A percentile compares a stretch with the other conserved stretches of the same genome.
Evolutionary conservation across 371 early-diverging fungal species (phyloP).

Genomic region (Lichtheimia hyalospora): DNA sequence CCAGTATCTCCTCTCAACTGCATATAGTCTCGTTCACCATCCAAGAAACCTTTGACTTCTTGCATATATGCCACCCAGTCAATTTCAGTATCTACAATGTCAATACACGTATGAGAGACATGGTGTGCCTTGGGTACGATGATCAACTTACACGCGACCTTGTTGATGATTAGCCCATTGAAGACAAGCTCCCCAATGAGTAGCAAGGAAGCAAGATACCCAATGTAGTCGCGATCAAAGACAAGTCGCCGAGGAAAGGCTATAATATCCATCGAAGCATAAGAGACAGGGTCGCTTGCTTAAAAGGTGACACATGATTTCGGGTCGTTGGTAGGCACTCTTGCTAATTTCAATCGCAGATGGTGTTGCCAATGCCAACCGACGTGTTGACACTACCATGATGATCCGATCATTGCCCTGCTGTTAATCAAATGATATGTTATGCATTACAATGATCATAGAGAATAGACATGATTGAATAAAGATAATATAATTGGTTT

Average conservation of each 20-base stretch:
- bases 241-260: constrained; percentile 13
- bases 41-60: constrained; percentile 74
- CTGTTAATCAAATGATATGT: too few relatives aligned
- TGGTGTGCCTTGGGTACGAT: neutral
- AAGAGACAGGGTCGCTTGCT: too few relatives aligned
- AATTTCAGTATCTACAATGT: constrained; percentile 82
- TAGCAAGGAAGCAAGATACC: constrained; percentile 61
- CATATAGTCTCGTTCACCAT: constrained; percentile 82
- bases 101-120: neutral
- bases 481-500: too few relatives aligned
- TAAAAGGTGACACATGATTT: too few relatives aligned
- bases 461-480: too few relatives aligned
- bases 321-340: too few relatives aligned
- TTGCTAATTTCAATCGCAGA: too few relatives aligned
- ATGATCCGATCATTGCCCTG: too few relatives aligned
- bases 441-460: too few relatives aligned
- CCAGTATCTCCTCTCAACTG: constrained; percentile 90
- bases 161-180: constrained; percentile 54
- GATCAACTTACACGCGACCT: constrained; percentile 45
- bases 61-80: constrained; percentile 96
- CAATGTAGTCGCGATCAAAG: constrained; percentile 64
- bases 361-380: too few relatives aligned
- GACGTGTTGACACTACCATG: too few relatives aligned
- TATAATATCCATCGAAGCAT: too few relatives aligned
- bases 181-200: constrained; percentile 48